phyloP scores from a whole-genome alignment of 2,329 filamentous ascomycete species.

The Colletotrichum brevisporum region DNA sequence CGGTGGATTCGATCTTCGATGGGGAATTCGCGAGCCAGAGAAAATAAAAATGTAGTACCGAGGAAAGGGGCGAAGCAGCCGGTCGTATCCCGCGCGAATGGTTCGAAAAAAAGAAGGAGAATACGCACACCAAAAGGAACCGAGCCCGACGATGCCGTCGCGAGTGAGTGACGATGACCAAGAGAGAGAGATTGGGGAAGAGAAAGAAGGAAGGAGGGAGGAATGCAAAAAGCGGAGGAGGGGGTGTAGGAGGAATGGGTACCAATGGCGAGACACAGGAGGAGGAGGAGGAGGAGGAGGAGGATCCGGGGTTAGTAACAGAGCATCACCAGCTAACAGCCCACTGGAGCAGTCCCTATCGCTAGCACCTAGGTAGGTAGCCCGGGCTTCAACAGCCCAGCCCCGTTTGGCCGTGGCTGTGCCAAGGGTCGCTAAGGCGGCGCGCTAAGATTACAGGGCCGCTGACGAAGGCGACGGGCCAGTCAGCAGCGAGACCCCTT shows the following conservation, averaged over 20 bases:
- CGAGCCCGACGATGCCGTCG: background rate
- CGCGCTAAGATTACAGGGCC: constrained; percentile 38
- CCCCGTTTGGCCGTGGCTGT: constrained; percentile 31
- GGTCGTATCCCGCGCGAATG: background rate
- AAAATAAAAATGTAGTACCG: background rate
- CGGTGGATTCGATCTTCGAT: background rate
- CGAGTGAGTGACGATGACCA: background rate
- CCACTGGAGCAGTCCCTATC: too few species aligned
- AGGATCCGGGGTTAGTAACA: constrained; percentile 26
- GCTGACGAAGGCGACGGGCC: constrained; percentile 27
- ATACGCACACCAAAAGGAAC: constrained; percentile 11
- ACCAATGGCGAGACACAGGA: constrained; percentile 13
- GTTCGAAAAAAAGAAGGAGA: constrained; percentile 5
- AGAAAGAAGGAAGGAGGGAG: constrained; percentile 7
- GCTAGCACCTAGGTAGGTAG: too few species aligned
- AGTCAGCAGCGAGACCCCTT: constrained; percentile 23
- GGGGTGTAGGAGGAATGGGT: constrained; percentile 1
- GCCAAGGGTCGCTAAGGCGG: constrained; percentile 31
- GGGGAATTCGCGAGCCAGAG: background rate
- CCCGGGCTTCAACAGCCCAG: background rate
- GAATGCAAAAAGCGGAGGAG: constrained; percentile 7
- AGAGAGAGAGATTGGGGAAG: background rate
- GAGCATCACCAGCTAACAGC: background rate
- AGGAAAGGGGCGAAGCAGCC: background rate
- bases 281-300: background rate